Evolutionary conservation across 805 yeast species (phyloP).

Genomic region (Wickerhamomyces pijperi): DNA sequence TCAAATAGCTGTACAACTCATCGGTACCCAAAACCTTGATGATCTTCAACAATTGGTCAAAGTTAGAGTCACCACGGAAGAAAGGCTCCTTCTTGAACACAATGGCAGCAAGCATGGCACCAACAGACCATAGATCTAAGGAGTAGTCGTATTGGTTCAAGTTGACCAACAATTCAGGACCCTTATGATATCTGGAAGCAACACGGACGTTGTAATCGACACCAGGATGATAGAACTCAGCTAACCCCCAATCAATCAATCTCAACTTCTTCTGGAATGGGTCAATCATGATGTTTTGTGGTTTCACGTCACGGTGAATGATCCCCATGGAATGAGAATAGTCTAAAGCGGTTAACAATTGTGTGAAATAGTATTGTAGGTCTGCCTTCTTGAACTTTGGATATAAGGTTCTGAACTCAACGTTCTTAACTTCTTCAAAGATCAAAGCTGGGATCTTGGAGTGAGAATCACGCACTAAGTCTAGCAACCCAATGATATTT

Average conservation of each 20-base stretch:
- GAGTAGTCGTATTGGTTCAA: conserved; percentile 85
- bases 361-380: conserved; percentile 73
- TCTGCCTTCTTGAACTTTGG: conserved; percentile 68
- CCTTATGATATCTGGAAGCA: conserved; percentile 87
- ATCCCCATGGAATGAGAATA: conserved; percentile 91
- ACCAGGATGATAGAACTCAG: conserved; percentile 86
- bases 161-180: conserved; percentile 84
- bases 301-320: conserved; percentile 93
- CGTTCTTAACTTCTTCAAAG: conserved; percentile 75
- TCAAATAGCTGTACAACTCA: conserved; percentile 55
- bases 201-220: conserved; percentile 88
- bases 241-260: conserved; percentile 91
- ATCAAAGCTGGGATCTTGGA: conserved; percentile 79
- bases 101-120: conserved; percentile 86
- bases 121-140: conserved; percentile 87
- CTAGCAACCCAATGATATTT: conserved; percentile 65
- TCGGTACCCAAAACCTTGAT: conserved; percentile 83
- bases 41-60: conserved; percentile 84
- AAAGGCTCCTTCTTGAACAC: conserved; percentile 86
- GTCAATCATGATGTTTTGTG: conserved; percentile 93
- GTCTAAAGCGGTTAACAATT: conserved; percentile 74
- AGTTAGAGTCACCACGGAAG: conserved; percentile 83
- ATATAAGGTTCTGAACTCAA: conserved; percentile 73
- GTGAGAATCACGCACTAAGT: conserved; percentile 71
- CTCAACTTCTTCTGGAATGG: conserved; percentile 59